Percentiles rank a stretch among this genome's conserved stretches.
Conservation (phyloP, 768 basidiomycete species). For the Leccinum pellstonianum region DNA sequence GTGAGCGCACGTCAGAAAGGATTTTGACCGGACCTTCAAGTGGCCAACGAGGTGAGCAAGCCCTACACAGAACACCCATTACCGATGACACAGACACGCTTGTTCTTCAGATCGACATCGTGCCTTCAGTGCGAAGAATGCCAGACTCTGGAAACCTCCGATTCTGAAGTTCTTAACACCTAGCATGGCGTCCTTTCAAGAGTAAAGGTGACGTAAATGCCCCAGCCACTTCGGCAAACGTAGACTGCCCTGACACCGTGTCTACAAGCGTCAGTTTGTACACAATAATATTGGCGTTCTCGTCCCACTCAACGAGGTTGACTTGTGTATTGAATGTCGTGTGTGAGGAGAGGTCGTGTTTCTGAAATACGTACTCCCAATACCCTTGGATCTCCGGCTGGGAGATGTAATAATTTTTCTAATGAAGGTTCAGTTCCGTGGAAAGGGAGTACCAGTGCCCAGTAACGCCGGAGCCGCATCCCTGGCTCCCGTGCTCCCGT, state of each 20-base stretch:
- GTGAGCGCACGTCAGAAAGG: constrained; percentile 6
- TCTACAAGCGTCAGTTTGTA: constrained; percentile 40
- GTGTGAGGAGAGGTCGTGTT: constrained; percentile 36
- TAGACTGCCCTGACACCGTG: constrained; percentile 35
- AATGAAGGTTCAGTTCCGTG: not conserved
- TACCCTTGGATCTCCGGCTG: constrained; percentile 5
- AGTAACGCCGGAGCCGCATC: constrained; percentile 2
- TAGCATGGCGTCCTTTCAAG: not conserved
- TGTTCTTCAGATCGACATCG: constrained; percentile 50
- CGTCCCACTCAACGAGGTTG: constrained; percentile 49
- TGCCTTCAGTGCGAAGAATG: constrained; percentile 60
- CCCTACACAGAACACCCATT: constrained; percentile 61
- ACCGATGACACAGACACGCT: constrained; percentile 58
- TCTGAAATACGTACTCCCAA: constrained; percentile 47
- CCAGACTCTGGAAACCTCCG: constrained; percentile 37
- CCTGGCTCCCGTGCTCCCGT: not conserved
- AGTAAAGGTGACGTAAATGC: constrained; percentile 3
- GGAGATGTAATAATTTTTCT: constrained; percentile 7
- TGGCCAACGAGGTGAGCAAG: constrained; percentile 8
- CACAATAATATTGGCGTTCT: constrained; percentile 30
- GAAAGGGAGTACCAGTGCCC: constrained; percentile 1
- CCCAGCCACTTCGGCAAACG: constrained; percentile 3
- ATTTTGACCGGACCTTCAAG: not conserved
- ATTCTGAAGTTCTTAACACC: constrained; percentile 34
- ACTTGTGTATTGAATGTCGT: constrained; percentile 35